phyloP scores from a whole-genome alignment of 2,329 filamentous ascomycete genomes.

The Alternaria metachromatica region DNA sequence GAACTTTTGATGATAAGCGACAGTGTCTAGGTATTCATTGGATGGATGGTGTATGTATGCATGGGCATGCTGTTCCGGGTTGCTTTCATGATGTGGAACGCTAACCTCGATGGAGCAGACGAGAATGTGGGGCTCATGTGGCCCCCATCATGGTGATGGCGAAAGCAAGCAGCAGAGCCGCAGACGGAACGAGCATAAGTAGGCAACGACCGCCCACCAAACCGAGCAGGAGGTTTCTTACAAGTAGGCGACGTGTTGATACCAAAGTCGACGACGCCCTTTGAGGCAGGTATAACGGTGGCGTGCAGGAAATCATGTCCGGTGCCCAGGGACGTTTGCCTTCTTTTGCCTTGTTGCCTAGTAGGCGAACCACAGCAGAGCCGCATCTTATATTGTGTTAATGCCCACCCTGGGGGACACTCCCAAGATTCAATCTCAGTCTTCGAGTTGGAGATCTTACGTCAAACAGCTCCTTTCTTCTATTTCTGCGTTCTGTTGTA shows the following conservation, averaged over 20 bases:
- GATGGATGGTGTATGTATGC: neutral
- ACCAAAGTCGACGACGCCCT: neutral
- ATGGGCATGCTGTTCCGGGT: neutral
- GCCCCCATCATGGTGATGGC: neutral
- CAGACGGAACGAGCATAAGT: neutral
- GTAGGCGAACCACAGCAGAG: neutral
- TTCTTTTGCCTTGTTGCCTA: conserved; percentile 2
- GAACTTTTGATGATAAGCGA: neutral
- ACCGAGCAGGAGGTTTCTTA: neutral
- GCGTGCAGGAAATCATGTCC: neutral
- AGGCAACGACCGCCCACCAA: neutral
- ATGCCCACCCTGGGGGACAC: neutral
- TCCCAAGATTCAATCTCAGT: neutral
- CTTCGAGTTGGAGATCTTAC: neutral
- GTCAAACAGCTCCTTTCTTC: neutral
- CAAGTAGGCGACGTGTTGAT: neutral
- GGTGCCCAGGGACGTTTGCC: neutral
- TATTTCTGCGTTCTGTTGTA: neutral
- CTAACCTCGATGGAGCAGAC: neutral
- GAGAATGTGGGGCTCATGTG: neutral
- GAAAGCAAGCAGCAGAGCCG: neutral
- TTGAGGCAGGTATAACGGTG: neutral
- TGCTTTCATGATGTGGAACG: neutral
- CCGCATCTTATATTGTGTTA: neutral
- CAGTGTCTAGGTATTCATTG: neutral